A percentile compares a stretch with the other conserved stretches of the same genome.
Conservation (phyloP, 2,329 filamentous ascomycete genomes). For the Alternaria triticina region DNA sequence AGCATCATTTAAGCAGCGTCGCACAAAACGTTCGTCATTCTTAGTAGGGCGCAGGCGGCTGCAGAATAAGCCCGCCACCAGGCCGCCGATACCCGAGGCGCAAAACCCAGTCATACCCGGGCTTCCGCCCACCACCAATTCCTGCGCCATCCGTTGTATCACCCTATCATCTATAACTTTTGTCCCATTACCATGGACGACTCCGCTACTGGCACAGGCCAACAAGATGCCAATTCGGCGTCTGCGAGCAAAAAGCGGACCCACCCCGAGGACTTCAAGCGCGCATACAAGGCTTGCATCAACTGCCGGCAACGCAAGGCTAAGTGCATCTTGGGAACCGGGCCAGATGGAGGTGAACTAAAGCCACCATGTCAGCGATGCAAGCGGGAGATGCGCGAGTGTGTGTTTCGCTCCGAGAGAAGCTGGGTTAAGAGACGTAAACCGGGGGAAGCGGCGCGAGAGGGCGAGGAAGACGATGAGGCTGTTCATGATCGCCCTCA, state of each 20-base stretch:
- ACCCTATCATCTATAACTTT: conserved; percentile 22
- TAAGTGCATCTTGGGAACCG: conserved; percentile 57
- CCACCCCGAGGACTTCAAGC: conserved; percentile 55
- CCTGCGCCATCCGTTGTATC: conserved; percentile 39
- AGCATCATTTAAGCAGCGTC: not conserved
- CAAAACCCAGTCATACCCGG: conserved; percentile 25
- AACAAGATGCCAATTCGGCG: conserved; percentile 25
- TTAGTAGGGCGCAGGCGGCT: not conserved
- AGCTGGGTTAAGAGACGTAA: conserved; percentile 49
- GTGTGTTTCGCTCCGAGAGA: conserved; percentile 52
- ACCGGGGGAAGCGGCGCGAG: conserved; percentile 35
- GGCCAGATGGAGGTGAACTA: conserved; percentile 50
- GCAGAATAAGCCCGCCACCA: not conserved
- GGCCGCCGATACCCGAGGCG: conserved; percentile 28
- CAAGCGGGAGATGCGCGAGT: conserved; percentile 58
- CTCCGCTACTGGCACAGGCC: conserved; percentile 17
- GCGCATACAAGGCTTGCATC: conserved; percentile 62
- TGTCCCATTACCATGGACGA: conserved; percentile 20
- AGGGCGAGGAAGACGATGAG: conserved; percentile 29
- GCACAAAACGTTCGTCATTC: not conserved
- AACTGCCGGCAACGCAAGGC: conserved; percentile 61
- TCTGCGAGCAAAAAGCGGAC: conserved; percentile 39
- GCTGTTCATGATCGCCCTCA: conserved; percentile 11
- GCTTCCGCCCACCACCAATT: conserved; percentile 7
- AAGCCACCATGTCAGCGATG: conserved; percentile 57